Percentiles rank a stretch among this genome's conserved stretches.
Evolutionary conservation across 805 yeast species (phyloP).

Genomic region (Candida namnaoensis): DNA sequence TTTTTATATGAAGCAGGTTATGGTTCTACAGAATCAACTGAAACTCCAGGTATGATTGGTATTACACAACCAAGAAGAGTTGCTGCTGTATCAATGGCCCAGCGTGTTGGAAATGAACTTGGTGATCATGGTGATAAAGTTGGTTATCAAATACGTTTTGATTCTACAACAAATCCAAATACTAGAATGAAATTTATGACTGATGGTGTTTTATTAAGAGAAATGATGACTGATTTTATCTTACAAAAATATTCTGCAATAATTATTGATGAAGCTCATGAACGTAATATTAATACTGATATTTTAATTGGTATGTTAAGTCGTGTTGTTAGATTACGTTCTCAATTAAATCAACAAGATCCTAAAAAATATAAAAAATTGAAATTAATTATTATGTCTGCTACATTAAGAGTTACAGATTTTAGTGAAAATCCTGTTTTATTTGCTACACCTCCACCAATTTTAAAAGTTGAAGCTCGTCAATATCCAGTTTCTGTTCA

Average conservation of each 20-base stretch:
- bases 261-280: constrained; percentile 96
- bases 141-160: constrained; percentile 79
- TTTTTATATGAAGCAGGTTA: constrained; percentile 90
- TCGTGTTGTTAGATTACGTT: constrained; percentile 70
- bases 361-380: constrained; percentile 48
- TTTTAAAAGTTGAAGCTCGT: constrained; percentile 83
- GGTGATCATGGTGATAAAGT: constrained; percentile 66
- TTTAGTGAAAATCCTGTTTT: constrained; percentile 74
- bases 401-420: constrained; percentile 89
- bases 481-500: constrained; percentile 92
- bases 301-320: constrained; percentile 92
- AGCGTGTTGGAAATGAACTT: constrained; percentile 67
- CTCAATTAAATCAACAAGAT: constrained; percentile 37
- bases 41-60: constrained; percentile 90
- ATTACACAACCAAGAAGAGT: constrained; percentile 94
- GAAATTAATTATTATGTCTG: constrained; percentile 91
- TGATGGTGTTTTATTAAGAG: constrained; percentile 88
- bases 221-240: constrained; percentile 83
- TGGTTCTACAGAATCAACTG: constrained; percentile 46
- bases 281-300: constrained; percentile 92
- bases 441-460: constrained; percentile 74
- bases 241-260: constrained; percentile 77
- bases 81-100: constrained; percentile 89
- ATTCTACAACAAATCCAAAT: constrained; percentile 49
- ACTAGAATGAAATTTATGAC: constrained; percentile 87